phyloP scores from a whole-genome alignment of 2,329 filamentous ascomycete genomes.

The Claviceps lovelessii region DNA sequence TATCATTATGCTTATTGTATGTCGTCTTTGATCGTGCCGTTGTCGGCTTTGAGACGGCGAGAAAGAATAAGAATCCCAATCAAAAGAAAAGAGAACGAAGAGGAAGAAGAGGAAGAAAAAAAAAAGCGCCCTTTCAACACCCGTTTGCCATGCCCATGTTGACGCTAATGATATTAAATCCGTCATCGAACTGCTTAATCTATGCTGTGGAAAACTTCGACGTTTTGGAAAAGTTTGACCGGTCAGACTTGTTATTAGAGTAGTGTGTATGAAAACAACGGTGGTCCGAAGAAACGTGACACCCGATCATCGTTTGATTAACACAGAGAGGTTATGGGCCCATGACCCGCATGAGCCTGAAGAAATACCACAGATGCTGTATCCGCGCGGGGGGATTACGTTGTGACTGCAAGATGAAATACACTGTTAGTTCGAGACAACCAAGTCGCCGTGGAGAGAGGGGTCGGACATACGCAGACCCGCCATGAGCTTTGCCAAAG shows the following conservation, averaged over 20 bases:
- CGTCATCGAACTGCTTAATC: not conserved
- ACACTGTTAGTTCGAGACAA: not conserved
- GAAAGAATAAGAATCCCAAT: not conserved
- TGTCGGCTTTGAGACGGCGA: not conserved
- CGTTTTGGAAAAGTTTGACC: not conserved
- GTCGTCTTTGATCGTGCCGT: not conserved
- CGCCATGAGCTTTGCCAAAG: conserved; percentile 69
- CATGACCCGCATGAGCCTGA: conserved; percentile 67
- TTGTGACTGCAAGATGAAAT: conserved; percentile 48
- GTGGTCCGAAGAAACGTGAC: not conserved
- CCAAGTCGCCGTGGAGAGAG: not conserved
- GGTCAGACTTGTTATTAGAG: not conserved
- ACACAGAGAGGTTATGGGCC: conserved; percentile 74
- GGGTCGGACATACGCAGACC: conserved; percentile 55
- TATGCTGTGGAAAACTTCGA: not conserved
- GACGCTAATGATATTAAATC: not conserved
- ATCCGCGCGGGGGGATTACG: conserved; percentile 77
- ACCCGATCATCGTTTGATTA: conserved; percentile 34
- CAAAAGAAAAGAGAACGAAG: not conserved
- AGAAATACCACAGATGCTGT: conserved; percentile 74
- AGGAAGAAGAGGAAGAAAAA: too few species aligned
- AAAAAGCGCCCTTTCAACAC: not conserved
- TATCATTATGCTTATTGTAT: not conserved
- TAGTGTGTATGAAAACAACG: not conserved
- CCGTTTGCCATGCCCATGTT: not conserved